These are phyloP conservation scores for Auriculariales sp. DNA, from an alignment of 768 basidiomycete genomes.

Conservation along the genomic window DNA sequence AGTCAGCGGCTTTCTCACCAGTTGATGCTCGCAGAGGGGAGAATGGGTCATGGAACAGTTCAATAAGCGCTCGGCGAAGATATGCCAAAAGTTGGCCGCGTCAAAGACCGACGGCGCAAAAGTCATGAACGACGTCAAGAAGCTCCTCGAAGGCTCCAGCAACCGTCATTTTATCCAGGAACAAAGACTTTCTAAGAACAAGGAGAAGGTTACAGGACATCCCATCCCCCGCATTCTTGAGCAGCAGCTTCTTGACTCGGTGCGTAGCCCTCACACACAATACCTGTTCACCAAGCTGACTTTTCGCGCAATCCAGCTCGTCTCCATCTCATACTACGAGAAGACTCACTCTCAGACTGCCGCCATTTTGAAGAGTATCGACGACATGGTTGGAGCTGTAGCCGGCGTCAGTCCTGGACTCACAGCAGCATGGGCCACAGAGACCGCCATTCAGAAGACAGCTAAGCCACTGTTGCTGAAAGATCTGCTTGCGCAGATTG, in stretches of 20 bases:
- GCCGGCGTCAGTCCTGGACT: not conserved
- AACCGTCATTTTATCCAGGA: not conserved
- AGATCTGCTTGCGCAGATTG: not conserved
- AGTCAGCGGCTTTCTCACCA: not conserved
- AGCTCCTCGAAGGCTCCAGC: not conserved
- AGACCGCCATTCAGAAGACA: not conserved
- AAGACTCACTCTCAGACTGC: not conserved
- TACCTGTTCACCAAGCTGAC: not conserved
- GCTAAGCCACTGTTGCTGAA: not conserved
- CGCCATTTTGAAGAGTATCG: not conserved
- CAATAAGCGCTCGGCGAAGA: not conserved
- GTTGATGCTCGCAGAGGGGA: not conserved
- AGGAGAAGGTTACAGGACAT: not conserved
- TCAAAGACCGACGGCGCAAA: not conserved
- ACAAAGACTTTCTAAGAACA: not conserved
- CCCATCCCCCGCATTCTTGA: not conserved
- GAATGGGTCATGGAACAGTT: not conserved
- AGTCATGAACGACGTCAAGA: not conserved
- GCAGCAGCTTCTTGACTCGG: not conserved
- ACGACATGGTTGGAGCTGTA: not conserved
- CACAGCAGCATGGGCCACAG: not conserved
- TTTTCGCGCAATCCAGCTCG: not conserved
- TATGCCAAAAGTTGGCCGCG: conserved; percentile 3
- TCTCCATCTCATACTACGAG: not conserved
- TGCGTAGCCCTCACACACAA: not conserved